Percentiles rank a stretch among this genome's conserved stretches.
Evolutionary conservation across 2,329 filamentous ascomycete genomes (phyloP).

Genomic region (Penicillium sp.): DNA sequence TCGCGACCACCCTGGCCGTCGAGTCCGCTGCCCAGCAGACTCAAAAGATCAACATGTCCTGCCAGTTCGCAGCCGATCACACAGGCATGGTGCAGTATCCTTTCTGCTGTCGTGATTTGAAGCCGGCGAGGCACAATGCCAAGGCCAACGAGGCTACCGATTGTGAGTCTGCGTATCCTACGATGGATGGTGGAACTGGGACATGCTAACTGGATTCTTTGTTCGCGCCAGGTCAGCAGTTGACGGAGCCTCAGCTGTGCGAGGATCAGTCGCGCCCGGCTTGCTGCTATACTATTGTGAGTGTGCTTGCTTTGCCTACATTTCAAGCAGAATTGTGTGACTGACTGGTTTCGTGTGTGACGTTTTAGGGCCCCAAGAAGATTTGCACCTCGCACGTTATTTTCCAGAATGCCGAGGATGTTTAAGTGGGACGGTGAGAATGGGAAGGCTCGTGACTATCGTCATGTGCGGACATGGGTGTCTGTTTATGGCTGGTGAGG

Average conservation of each 20-base stretch:
- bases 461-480: slow-evolving; percentile 2
- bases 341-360: not conserved
- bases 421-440: slow-evolving; percentile 7
- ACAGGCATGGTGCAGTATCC: slow-evolving; percentile 30
- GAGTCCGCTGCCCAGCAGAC: slow-evolving; percentile 12
- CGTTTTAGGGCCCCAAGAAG: slow-evolving; percentile 25
- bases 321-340: not conserved
- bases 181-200: not conserved
- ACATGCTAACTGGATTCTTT: slow-evolving; percentile 10
- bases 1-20: slow-evolving; percentile 19
- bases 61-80: slow-evolving; percentile 28
- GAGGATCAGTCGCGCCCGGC: slow-evolving; percentile 28
- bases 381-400: slow-evolving; percentile 31
- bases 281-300: slow-evolving; percentile 36
- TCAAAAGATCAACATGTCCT: slow-evolving; percentile 29
- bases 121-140: slow-evolving; percentile 18
- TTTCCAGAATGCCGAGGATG: slow-evolving; percentile 22
- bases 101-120: slow-evolving; percentile 32
- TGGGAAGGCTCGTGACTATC: slow-evolving; percentile 1
- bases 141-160: slow-evolving; percentile 24
- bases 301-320: slow-evolving; percentile 8
- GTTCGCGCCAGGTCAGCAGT: slow-evolving; percentile 12
- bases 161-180: slow-evolving; percentile 22
- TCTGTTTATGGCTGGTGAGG: not conserved
- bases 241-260: slow-evolving; percentile 24